Evolutionary conservation across 1,139 yeast species (phyloP).

Genomic region (Torulaspora pretoriensis): DNA sequence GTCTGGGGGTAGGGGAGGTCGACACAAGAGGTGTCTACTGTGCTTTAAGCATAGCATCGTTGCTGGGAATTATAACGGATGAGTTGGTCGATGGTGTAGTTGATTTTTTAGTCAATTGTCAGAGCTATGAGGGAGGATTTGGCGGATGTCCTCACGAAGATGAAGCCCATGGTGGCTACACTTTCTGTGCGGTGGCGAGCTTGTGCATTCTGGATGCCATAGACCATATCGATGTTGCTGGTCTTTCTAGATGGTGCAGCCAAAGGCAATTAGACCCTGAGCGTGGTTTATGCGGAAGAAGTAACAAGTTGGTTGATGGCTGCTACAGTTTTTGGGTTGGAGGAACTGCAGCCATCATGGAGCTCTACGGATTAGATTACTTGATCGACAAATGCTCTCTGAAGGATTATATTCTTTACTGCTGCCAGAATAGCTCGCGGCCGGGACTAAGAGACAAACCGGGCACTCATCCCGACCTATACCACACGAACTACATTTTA

Average conservation of each 20-base stretch:
- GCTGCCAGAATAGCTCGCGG: conserved; percentile 57
- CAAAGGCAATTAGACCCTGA: conserved; percentile 66
- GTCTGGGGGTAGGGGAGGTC: conserved; percentile 56
- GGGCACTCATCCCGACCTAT: conserved; percentile 71
- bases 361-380: conserved; percentile 32
- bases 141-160: conserved; percentile 67
- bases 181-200: conserved; percentile 84
- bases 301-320: conserved; percentile 92
- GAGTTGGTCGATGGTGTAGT: conserved; percentile 53
- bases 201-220: conserved; percentile 41
- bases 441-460: conserved; percentile 94
- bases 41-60: conserved; percentile 67
- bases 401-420: conserved; percentile 61
- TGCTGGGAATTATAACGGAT: conserved; percentile 59
- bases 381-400: conserved; percentile 55
- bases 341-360: conserved; percentile 59
- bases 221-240: conserved; percentile 41
- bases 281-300: conserved; percentile 86
- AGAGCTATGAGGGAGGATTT: conserved; percentile 94
- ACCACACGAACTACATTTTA: conserved; percentile 83
- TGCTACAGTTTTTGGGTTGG: conserved; percentile 98
- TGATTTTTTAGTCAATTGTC: conserved; percentile 67
- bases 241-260: conserved; percentile 59
- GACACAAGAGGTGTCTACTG: conserved; percentile 90
- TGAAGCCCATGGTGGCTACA: conserved; percentile 97